phyloP scores from a whole-genome alignment of 306 rosid genomes.

The Fragaria iinumae region DNA sequence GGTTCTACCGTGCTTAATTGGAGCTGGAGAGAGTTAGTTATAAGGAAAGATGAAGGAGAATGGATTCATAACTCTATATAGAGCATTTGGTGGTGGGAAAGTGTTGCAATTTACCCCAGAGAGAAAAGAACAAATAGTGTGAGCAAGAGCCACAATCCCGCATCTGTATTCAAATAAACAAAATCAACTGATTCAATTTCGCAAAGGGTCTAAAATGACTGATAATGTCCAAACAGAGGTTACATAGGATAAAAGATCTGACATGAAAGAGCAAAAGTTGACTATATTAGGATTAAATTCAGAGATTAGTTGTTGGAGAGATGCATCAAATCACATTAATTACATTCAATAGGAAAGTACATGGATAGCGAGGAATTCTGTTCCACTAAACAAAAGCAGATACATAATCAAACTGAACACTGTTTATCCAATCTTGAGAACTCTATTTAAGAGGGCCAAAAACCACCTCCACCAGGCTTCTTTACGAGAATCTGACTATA shows the following conservation, averaged over 20 bases:
- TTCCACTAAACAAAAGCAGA: neutral
- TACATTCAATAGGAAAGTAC: neutral
- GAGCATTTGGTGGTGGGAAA: neutral
- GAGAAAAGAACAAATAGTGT: neutral
- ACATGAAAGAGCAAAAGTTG: neutral
- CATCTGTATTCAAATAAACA: neutral
- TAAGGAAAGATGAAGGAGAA: too few species aligned
- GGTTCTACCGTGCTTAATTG: neutral
- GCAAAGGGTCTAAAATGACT: neutral
- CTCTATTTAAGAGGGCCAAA: constrained; percentile 53
- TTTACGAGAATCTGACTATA: constrained; percentile 81
- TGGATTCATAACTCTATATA: too few species aligned
- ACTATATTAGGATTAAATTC: neutral
- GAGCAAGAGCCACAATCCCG: neutral
- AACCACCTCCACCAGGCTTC: constrained; percentile 61
- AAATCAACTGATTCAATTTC: neutral
- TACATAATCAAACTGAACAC: neutral
- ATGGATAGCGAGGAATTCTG: neutral
- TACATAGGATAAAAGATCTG: neutral
- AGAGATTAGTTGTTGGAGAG: neutral
- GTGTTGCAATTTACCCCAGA: neutral
- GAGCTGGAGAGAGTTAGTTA: neutral
- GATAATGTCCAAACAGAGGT: neutral
- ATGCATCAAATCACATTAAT: neutral
- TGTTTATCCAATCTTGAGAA: constrained; percentile 4